phyloP scores from a whole-genome alignment of 352 stramenopile genomes.

The Pythium angustatum region DNA sequence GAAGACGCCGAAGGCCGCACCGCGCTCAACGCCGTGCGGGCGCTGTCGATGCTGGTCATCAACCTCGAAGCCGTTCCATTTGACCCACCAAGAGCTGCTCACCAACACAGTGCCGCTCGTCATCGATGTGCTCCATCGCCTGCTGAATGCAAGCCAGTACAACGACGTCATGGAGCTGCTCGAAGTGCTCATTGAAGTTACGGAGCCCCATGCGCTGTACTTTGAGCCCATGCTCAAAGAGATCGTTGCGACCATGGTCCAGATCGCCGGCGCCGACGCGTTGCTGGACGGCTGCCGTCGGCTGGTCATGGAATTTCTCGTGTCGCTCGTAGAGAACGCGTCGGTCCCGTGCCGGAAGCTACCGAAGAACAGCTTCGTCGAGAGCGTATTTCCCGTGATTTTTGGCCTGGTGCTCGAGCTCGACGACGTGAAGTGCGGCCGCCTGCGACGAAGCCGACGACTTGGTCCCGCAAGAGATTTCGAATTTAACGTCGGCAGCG shows the following conservation, averaged over 20 bases:
- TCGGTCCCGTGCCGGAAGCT: conserved; percentile 61
- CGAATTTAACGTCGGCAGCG: conserved; percentile 87
- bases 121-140: conserved; percentile 49
- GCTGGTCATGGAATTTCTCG: conserved; percentile 84
- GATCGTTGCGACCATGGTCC: conserved; percentile 71
- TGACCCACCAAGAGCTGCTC: conserved; percentile 59
- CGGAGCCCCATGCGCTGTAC: conserved; percentile 66
- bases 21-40: conserved; percentile 68
- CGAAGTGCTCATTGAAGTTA: conserved; percentile 82
- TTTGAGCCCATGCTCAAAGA: conserved; percentile 67
- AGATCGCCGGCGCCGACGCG: conserved; percentile 48
- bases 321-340: conserved; percentile 75
- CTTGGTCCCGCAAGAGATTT: conserved; percentile 67
- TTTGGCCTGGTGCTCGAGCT: conserved; percentile 89
- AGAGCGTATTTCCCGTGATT: conserved; percentile 66
- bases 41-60: conserved; percentile 73
- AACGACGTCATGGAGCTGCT: conserved; percentile 78
- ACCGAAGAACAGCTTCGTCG: conserved; percentile 77
- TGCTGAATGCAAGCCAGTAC: conserved; percentile 56
- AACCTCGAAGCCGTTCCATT: conserved; percentile 64
- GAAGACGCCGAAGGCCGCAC: conserved; percentile 60
- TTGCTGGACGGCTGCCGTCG: conserved; percentile 74
- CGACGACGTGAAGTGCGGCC: conserved; percentile 65
- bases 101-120: conserved; percentile 51
- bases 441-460: conserved; percentile 74